Evolutionary conservation across 192 early-diverging fungal species (phyloP), one percentile per base, ranked within the genome.

Genomic region (Umbelopsis isabellina): DNA sequence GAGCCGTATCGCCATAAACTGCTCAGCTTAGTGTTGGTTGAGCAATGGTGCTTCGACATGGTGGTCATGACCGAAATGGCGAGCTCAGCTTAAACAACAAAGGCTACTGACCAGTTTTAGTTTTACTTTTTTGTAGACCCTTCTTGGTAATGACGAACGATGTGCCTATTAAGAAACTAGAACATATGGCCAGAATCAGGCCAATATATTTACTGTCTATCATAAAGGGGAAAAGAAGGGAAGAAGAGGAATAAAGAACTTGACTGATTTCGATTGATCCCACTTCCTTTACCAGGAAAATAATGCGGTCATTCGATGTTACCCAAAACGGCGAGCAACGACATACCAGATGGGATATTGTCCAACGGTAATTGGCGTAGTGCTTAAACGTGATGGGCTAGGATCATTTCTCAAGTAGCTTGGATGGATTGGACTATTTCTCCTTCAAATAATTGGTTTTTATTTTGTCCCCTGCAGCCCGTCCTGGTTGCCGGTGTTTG

Each of bases 131-230:
- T 67, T 93, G 87, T 41, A 98, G 83, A 25, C 94, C 96, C 72
- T 92, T 94, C 82, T 98, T 98, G 61, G 95, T 95, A 71, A 98
- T 83, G 49, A 98, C 90, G 77, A 96, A 96, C 50, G 92, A 93
- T 33, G 87, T 91, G 41, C 95, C 95, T 75, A 97, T 97, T 71
- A 95, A 85, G 51, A 93, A 61, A 55, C 91, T 90, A 25, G 95
- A 97, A 46, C 89, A 85, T 68, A 97, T 86, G 73, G 95, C 94
- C 49, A 97, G 83, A 13, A 88, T 86, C 78, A 97, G 87, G 44
- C 95, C 95, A 68, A 95, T 89, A 72, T 90, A 91, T 73, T 90
- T 93, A 74, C 88, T 87, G 74, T 85, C 85, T 10, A 83, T 35
- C 55, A 61, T 61, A 6, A 35, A 33, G 4, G 30, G 30, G 55